Evolutionary conservation across 2,329 filamentous ascomycete species (phyloP), one percentile per base, ranked within the genome.

Genomic region (Cladosporium halotolerans): DNA sequence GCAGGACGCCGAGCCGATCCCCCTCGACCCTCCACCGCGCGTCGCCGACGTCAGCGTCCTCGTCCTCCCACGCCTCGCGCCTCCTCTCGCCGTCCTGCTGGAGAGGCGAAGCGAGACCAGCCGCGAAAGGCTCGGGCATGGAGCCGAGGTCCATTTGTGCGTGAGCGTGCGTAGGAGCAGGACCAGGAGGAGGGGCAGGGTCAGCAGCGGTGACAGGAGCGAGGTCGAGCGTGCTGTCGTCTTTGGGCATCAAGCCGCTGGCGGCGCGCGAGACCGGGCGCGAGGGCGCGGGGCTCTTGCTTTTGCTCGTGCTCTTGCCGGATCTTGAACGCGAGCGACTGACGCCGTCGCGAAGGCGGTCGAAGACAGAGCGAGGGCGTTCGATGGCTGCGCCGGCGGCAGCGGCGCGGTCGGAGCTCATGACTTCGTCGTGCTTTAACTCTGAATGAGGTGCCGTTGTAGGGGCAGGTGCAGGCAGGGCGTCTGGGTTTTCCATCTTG

Each of bases 1-100:
- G 65, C 51, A 67, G 41, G 2, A 67, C 58, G 6, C 65, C 65
- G 36, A 67, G 46, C 16, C 65, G 47, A 14, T 38, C 39, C 36
- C 31, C 14, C 45, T 36, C 44, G 28, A 23, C 45, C 31, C 49
- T 32, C 43, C 40, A 38, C 11, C 38, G 4, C 16, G 18, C 36
- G 3, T 39, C 36, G 3, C 42, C 42, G 5, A 39, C 18, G 3
- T 41, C 44, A 11, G 42, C 50, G n/a, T 28, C 53, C 45, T 28
- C 40, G 11, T 53, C 53, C 28, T 55, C 49, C 53, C 43, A 54
- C 11, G 39, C 34, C 41, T 50, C 57, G 6, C 34, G 14, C 9
- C 47, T 31, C 34, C 49, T 32, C 14, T 50, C 32, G 23, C 23
- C 23, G 23, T 3, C 23, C 23, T 28, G 3, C 3, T 3, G 23